Conservation (phyloP, 768 basidiomycete genomes). For the Amanita rimosa region DNA sequence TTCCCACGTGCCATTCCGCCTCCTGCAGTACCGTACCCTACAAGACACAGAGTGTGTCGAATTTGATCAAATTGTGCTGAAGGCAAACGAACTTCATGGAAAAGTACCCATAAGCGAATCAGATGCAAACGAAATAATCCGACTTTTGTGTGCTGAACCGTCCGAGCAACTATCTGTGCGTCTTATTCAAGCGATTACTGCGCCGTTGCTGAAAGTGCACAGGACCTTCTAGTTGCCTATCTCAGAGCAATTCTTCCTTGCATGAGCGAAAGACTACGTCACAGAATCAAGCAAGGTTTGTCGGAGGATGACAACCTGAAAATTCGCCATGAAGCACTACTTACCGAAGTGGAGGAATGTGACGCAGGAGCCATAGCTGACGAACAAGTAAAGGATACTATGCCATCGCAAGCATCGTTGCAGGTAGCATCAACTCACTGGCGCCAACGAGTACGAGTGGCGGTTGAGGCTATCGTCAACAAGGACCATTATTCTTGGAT, state of each 20-base stretch:
- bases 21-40: background rate
- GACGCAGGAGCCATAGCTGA: background rate
- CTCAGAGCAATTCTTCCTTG: constrained; percentile 15
- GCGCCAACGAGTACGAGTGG: constrained; percentile 20
- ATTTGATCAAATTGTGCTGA: background rate
- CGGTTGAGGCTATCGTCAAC: constrained; percentile 28
- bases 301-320: constrained; percentile 10
- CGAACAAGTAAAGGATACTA: background rate
- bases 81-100: constrained; percentile 1
- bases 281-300: constrained; percentile 12
- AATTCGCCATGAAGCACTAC: constrained; percentile 10
- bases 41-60: constrained; percentile 1
- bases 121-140: background rate
- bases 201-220: constrained; percentile 1
- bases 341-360: constrained; percentile 7
- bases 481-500: constrained; percentile 42
- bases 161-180: constrained; percentile 10
- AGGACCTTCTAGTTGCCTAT: constrained; percentile 21
- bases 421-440: constrained; percentile 11
- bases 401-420: background rate
- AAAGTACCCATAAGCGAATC: background rate
- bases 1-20: background rate
- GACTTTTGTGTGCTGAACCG: background rate
- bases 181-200: constrained; percentile 4
- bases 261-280: constrained; percentile 12